phyloP scores from a whole-genome alignment of 345 rosid species.

The Melaleuca alternifolia region DNA sequence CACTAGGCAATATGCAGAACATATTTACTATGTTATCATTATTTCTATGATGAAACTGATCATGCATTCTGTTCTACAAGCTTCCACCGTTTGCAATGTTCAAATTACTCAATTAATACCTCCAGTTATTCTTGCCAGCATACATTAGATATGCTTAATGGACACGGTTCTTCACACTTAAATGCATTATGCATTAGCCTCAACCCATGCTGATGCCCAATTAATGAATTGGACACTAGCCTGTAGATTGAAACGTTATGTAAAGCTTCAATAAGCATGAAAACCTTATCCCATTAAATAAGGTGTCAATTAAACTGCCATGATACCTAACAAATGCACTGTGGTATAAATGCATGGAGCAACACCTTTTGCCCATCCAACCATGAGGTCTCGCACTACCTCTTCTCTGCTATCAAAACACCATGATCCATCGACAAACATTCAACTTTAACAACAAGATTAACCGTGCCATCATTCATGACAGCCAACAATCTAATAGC shows the following conservation, averaged over 20 bases:
- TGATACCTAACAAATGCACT: background rate
- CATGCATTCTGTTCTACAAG: background rate
- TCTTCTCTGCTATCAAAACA: background rate
- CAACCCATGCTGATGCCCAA: background rate
- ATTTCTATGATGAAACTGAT: background rate
- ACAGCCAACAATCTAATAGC: background rate
- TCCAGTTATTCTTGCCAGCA: background rate
- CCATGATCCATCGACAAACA: background rate
- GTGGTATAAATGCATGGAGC: background rate
- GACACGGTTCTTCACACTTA: background rate
- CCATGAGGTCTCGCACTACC: background rate
- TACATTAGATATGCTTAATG: background rate
- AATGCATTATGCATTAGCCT: background rate
- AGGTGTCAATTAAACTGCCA: background rate
- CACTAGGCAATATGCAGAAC: background rate
- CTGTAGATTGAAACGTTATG: background rate
- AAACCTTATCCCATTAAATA: background rate
- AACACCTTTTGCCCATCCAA: background rate
- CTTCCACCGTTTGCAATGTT: background rate
- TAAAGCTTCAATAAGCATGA: background rate
- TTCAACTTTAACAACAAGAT: background rate
- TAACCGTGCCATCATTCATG: background rate
- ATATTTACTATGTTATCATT: background rate
- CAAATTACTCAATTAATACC: background rate
- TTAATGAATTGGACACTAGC: background rate